phyloP scores from a whole-genome alignment of 2,329 filamentous ascomycete genomes.

The Cladosporium sp. region DNA sequence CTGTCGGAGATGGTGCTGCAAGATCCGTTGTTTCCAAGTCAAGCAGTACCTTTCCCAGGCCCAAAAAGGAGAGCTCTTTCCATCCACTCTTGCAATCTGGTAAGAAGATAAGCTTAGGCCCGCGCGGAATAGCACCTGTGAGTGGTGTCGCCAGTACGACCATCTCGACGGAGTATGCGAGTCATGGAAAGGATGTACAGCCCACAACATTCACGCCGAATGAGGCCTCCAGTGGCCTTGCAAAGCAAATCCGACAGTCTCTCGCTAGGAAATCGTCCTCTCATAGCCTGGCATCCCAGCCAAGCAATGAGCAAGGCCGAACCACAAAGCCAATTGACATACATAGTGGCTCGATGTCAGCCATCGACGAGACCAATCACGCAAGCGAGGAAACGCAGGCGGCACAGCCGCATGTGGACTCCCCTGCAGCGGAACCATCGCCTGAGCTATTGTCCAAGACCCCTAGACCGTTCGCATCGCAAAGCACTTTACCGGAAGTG shows the following conservation, averaged over 20 bases:
- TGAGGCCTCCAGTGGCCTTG: constrained; percentile 24
- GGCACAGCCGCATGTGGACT: neutral
- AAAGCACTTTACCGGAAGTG: constrained; percentile 45
- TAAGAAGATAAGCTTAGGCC: constrained; percentile 78
- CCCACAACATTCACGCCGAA: constrained; percentile 16
- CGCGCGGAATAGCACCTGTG: constrained; percentile 70
- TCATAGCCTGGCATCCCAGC: constrained; percentile 26
- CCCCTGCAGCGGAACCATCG: neutral
- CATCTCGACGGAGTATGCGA: constrained; percentile 25
- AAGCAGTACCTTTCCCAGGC: constrained; percentile 2
- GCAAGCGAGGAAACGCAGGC: neutral
- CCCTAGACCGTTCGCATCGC: constrained; percentile 62
- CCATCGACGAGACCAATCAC: neutral
- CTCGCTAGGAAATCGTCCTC: constrained; percentile 28
- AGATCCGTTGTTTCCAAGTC: constrained; percentile 2
- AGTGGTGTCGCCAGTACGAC: constrained; percentile 60
- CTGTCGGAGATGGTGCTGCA: neutral
- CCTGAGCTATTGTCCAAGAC: constrained; percentile 36
- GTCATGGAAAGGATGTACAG: constrained; percentile 24
- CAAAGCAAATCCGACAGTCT: constrained; percentile 28
- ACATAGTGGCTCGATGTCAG: constrained; percentile 9
- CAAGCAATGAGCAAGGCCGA: constrained; percentile 14
- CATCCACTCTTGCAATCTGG: constrained; percentile 4
- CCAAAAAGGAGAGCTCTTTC: neutral
- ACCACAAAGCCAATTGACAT: constrained; percentile 36